These are phyloP conservation scores for Capronia coronata DNA, from an alignment of 2,329 filamentous ascomycete species.

Conservation along the genomic window DNA sequence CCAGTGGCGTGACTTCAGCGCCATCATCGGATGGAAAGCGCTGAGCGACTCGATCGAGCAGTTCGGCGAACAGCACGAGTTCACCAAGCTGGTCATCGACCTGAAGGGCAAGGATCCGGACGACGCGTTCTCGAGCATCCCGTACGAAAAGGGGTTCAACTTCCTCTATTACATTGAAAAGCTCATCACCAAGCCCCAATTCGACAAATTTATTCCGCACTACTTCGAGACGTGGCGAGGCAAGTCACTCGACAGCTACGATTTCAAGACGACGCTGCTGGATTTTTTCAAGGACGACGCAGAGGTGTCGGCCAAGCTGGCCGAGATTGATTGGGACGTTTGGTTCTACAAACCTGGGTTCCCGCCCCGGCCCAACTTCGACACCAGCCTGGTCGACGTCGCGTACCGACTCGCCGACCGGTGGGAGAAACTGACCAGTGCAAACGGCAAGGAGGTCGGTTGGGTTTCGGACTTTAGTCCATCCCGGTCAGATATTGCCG, in stretches of 20 bases:
- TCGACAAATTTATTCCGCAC: constrained; percentile 91
- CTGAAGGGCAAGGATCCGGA: constrained; percentile 90
- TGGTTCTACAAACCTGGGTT: constrained; percentile 85
- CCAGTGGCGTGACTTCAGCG: constrained; percentile 81
- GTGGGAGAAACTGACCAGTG: constrained; percentile 57
- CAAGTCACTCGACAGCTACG: constrained; percentile 85
- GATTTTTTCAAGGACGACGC: constrained; percentile 70
- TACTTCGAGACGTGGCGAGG: constrained; percentile 82
- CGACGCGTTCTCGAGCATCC: constrained; percentile 85
- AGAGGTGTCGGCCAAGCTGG: constrained; percentile 52
- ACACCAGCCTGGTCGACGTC: constrained; percentile 76
- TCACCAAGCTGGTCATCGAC: constrained; percentile 82
- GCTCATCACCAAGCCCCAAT: constrained; percentile 74
- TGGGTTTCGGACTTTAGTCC: constrained; percentile 58
- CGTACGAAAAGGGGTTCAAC: constrained; percentile 95
- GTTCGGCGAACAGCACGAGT: constrained; percentile 79
- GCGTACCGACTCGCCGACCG: constrained; percentile 77
- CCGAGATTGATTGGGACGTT: constrained; percentile 77
- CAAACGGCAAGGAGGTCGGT: constrained; percentile 24
- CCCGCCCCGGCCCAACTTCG: constrained; percentile 84
- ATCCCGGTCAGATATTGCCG: constrained; percentile 58
- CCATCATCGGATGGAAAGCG: constrained; percentile 92
- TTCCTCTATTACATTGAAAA: constrained; percentile 89
- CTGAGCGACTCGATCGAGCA: constrained; percentile 72
- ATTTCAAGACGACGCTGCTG: constrained; percentile 84